phyloP scores from a whole-genome alignment of 495 filamentous ascomycete species.

The Daldinia caldariorum region DNA sequence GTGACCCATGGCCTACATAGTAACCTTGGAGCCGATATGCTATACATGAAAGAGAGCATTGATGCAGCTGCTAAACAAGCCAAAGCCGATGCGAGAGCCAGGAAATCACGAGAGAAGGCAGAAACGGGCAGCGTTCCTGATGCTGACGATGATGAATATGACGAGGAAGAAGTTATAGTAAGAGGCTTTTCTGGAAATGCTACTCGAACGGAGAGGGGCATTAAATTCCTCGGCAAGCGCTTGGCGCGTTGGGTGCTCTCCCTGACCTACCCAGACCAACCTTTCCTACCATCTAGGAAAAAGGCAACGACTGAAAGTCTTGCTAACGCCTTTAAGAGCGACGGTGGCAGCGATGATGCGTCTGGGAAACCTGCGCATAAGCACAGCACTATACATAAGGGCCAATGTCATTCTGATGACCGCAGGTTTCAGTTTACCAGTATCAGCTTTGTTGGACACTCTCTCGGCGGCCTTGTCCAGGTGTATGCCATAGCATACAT shows the following conservation, averaged over 20 bases:
- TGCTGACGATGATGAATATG: constrained; percentile 58
- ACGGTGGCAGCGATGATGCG: constrained; percentile 44
- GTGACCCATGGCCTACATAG: constrained; percentile 95
- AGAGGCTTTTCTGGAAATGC: constrained; percentile 91
- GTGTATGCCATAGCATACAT: constrained; percentile 98
- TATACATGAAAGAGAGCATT: constrained; percentile 96
- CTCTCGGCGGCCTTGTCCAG: constrained; percentile 89
- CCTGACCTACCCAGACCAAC: constrained; percentile 93
- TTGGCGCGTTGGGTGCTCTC: constrained; percentile 89
- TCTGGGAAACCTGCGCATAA: constrained; percentile 57
- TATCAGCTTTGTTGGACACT: constrained; percentile 96
- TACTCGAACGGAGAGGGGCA: constrained; percentile 88
- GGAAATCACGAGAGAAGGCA: constrained; percentile 59
- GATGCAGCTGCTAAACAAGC: constrained; percentile 80
- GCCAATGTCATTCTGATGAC: constrained; percentile 50
- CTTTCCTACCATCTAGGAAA: constrained; percentile 73
- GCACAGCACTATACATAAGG: constrained; percentile 63
- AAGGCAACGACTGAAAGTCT: constrained; percentile 60
- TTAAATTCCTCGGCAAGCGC: constrained; percentile 95
- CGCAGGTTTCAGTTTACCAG: constrained; percentile 87
- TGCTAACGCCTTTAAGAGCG: constrained; percentile 47
- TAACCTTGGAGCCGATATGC: constrained; percentile 96
- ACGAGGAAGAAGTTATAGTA: constrained; percentile 91
- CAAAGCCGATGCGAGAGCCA: constrained; percentile 66
- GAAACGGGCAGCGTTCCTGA: constrained; percentile 24